Evolutionary conservation across 2,329 filamentous ascomycete species (phyloP).

Genomic region (Bimuria novae-zelandiae): DNA sequence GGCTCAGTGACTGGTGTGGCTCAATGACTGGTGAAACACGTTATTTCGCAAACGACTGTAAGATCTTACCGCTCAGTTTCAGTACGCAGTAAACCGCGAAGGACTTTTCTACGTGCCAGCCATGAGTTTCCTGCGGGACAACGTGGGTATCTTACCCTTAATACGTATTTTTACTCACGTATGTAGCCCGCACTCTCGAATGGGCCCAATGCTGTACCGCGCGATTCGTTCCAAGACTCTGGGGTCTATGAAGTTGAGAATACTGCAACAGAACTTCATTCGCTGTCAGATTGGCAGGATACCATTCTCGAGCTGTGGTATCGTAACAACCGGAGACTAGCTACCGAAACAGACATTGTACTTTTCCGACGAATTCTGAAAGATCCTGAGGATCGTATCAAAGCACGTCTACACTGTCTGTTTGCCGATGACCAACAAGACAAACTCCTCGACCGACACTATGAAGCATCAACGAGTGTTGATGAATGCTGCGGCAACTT

Average conservation of each 20-base stretch:
- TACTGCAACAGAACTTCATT: background rate
- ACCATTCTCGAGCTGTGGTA: conserved; percentile 8
- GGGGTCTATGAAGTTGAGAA: background rate
- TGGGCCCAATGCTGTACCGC: background rate
- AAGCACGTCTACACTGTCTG: conserved; percentile 4
- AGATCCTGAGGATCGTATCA: conserved; percentile 6
- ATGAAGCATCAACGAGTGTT: background rate
- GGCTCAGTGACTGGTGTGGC: too few relatives aligned
- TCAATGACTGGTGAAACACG: too few relatives aligned
- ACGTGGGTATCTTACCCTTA: too few relatives aligned
- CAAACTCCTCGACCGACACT: background rate
- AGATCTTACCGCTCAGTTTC: too few relatives aligned
- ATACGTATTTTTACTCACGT: too few relatives aligned
- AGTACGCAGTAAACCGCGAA: too few relatives aligned
- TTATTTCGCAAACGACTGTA: too few relatives aligned
- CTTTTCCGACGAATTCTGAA: conserved; percentile 2
- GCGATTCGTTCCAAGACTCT: background rate
- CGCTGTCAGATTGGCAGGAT: conserved; percentile 12
- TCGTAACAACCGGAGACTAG: conserved; percentile 3
- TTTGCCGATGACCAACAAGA: background rate
- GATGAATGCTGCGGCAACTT: background rate
- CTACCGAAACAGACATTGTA: conserved; percentile 6
- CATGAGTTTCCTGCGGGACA: too few relatives aligned
- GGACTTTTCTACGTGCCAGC: too few relatives aligned
- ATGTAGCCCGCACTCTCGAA: background rate